phyloP scores from a whole-genome alignment of 1,284 basidiomycete species.

The Malassezia equina region DNA sequence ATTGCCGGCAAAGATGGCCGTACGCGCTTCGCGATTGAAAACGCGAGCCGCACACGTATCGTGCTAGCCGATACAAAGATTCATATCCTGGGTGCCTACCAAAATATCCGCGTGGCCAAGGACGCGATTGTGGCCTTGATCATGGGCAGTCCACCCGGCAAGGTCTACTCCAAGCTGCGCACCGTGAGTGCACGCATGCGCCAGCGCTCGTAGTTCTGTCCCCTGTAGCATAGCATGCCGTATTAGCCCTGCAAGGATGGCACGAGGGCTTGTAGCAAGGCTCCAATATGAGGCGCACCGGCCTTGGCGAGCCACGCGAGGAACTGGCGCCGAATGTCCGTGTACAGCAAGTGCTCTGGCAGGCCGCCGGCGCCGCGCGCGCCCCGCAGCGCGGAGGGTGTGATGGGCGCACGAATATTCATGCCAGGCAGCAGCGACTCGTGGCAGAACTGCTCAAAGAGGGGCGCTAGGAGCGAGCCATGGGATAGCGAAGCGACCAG shows the following conservation, averaged over 20 bases:
- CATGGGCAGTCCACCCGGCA: conserved; percentile 87
- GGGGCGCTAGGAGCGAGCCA: conserved; percentile 13
- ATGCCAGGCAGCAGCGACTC: conserved; percentile 1
- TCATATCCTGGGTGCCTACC: conserved; percentile 84
- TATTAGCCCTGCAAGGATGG: conserved; percentile 1
- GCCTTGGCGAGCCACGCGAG: conserved; percentile 8
- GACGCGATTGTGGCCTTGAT: conserved; percentile 92
- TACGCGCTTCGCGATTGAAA: conserved; percentile 97
- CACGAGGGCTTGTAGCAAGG: conserved; percentile 10
- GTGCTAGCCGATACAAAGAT: conserved; percentile 97
- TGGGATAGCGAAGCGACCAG: conserved; percentile 15
- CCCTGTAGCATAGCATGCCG: conserved; percentile 7
- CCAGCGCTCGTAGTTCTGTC: conserved; percentile 56
- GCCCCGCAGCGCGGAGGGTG: conserved; percentile 15
- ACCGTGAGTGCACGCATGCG: conserved; percentile 86
- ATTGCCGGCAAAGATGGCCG: conserved; percentile 97
- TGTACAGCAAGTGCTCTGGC: conserved; percentile 10
- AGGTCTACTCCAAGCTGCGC: conserved; percentile 63
- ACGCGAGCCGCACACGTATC: conserved; percentile 85
- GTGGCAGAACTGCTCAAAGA: conserved; percentile 13
- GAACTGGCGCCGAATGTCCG: conserved; percentile 8
- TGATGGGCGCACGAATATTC: conserved; percentile 10
- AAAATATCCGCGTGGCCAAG: conserved; percentile 92
- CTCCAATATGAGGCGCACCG: conserved; percentile 3
- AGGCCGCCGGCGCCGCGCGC: conserved; percentile 7